A percentile compares a stretch with the other conserved stretches of the same genome.
Evolutionary conservation across 495 filamentous ascomycete species (phyloP).

Genomic region (Talaromyces stipitatus): DNA sequence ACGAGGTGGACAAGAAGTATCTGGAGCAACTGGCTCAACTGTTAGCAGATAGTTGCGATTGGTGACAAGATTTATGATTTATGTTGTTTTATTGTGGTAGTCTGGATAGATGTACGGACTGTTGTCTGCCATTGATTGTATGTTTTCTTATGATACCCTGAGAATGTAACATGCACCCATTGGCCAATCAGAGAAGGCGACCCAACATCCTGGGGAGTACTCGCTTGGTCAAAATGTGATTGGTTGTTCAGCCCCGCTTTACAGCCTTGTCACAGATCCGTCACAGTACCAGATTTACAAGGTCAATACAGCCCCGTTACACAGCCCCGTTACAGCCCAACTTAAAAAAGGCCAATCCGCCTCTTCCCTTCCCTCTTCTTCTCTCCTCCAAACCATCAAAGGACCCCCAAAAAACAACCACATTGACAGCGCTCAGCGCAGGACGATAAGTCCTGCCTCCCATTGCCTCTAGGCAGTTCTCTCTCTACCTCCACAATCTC

Average conservation of each 20-base stretch:
- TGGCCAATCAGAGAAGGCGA: not conserved
- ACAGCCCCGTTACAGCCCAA: not conserved
- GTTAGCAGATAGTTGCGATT: conserved; percentile 64
- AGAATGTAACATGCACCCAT: too few species aligned
- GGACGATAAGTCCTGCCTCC: conserved; percentile 5
- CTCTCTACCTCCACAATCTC: not conserved
- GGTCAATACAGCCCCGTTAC: not conserved
- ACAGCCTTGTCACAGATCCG: not conserved
- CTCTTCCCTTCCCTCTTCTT: not conserved
- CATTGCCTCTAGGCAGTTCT: conserved; percentile 5
- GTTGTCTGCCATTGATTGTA: not conserved
- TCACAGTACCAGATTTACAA: not conserved
- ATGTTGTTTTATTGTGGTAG: not conserved
- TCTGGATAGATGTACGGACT: not conserved
- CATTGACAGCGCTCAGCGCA: conserved; percentile 5
- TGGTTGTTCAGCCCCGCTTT: not conserved
- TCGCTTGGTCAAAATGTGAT: not conserved
- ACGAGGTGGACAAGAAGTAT: conserved; percentile 59
- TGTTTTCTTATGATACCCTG: not conserved
- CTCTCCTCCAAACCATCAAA: not conserved
- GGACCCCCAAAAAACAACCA: not conserved
- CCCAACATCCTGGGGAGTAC: not conserved
- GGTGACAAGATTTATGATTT: conserved; percentile 32
- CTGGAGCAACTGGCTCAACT: conserved; percentile 64
- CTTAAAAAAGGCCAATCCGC: not conserved